Percentiles rank a stretch among this genome's conserved stretches.
These are phyloP conservation scores for Ulota crispa DNA, from an alignment of 225 moss, liverwort and hornwort species.

Conservation along the genomic window DNA sequence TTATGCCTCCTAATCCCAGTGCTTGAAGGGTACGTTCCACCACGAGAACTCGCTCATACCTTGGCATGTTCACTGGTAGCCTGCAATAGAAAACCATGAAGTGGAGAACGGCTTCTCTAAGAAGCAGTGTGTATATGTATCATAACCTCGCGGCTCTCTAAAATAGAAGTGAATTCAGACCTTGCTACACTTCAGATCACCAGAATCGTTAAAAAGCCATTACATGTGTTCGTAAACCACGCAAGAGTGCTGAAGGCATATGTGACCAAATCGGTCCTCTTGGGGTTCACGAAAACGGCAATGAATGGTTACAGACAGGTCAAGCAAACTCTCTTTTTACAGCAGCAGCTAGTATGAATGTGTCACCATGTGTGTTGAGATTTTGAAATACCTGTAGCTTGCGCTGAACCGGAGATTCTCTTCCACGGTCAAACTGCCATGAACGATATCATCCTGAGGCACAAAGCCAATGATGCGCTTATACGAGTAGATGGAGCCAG, in stretches of 20 bases:
- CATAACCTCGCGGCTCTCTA: background rate
- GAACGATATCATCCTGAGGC: conserved; percentile 96
- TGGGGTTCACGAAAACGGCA: background rate
- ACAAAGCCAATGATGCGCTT: conserved; percentile 91
- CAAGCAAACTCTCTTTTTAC: background rate
- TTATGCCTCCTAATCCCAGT: conserved; percentile 64
- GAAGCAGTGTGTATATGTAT: background rate
- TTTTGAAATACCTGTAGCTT: conserved; percentile 67
- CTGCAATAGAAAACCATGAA: conserved; percentile 38
- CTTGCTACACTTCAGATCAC: background rate
- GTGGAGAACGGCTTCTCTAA: background rate
- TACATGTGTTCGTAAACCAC: too few species aligned
- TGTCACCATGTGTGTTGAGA: background rate
- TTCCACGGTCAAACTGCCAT: conserved; percentile 86
- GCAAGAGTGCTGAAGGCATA: background rate
- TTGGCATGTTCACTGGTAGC: conserved; percentile 68
- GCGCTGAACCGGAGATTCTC: conserved; percentile 95
- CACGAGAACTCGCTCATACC: conserved; percentile 77
- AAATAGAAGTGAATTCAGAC: background rate
- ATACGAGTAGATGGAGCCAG: conserved; percentile 71
- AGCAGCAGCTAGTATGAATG: background rate
- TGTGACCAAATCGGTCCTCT: background rate
- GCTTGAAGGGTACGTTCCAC: conserved; percentile 91
- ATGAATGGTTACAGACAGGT: background rate
- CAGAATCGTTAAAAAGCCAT: background rate